Percentiles rank a stretch among this genome's conserved stretches.
These are phyloP conservation scores for Carex littledalei DNA, from an alignment of 176 grass and related monocot species.

Conservation along the genomic window DNA sequence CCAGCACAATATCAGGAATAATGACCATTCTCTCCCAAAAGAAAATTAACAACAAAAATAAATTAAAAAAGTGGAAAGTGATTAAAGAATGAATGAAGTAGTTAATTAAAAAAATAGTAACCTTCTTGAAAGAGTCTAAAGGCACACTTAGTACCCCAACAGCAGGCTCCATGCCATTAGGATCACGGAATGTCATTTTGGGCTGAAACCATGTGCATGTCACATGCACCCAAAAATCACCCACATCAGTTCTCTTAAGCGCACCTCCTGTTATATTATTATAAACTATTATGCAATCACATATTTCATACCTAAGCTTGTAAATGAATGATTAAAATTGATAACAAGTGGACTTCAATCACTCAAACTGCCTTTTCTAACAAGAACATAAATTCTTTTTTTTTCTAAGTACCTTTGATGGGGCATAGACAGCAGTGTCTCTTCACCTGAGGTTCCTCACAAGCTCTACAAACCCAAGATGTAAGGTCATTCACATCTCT, in stretches of 20 bases:
- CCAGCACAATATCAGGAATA: conserved; percentile 2
- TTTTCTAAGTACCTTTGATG: conserved; percentile 60
- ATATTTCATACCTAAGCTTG: not conserved
- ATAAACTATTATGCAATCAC: not conserved
- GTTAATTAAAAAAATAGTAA: conserved; percentile 20
- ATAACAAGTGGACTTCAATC: not conserved
- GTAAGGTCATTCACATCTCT: conserved; percentile 56
- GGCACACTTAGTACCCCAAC: conserved; percentile 70
- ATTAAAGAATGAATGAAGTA: not conserved
- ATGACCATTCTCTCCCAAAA: not conserved
- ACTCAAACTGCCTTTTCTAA: not conserved
- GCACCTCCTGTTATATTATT: conserved; percentile 56
- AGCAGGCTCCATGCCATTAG: conserved; percentile 83
- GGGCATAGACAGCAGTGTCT: conserved; percentile 81
- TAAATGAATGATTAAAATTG: not conserved
- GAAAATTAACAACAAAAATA: not conserved
- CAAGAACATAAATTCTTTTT: not conserved
- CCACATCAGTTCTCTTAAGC: conserved; percentile 79
- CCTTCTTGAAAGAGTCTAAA: conserved; percentile 78
- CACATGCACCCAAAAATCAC: conserved; percentile 84
- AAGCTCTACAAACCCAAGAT: conserved; percentile 90
- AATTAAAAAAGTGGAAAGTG: not conserved
- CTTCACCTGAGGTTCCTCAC: conserved; percentile 53
- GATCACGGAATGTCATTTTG: conserved; percentile 66
- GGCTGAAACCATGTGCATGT: conserved; percentile 97